Conservation (phyloP, 306 rosid species). For the Medicago truncatula region MtrunA17r5.0-ANR NC_053043.1:51613001-51613500, state of each 20-base stretch:
- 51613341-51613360: constrained; percentile 29
- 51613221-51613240: constrained; percentile 61
- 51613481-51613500: constrained; percentile 62
- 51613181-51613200: constrained; percentile 65
- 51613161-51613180: constrained; percentile 29
- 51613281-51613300: constrained; percentile 56
- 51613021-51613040: constrained; percentile 61
- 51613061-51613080: constrained; percentile 55
- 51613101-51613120: too few species aligned
- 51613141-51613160: constrained; percentile 20
- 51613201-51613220: constrained; percentile 54
- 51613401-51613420: constrained; percentile 83
- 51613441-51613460: constrained; percentile 54
- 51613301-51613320: constrained; percentile 66
- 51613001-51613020: constrained; percentile 70
- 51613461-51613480: constrained; percentile 55
- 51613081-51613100: constrained; percentile 23
- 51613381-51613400: constrained; percentile 34
- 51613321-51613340: constrained; percentile 35
- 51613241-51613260: constrained; percentile 84
- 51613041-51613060: constrained; percentile 53
- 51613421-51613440: constrained; percentile 78
- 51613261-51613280: constrained; percentile 52
- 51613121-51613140: not conserved
- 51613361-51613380: not conserved